These are phyloP conservation scores for Russula brevipes DNA, from an alignment of 768 basidiomycete genomes.

Conservation along the genomic window DNA sequence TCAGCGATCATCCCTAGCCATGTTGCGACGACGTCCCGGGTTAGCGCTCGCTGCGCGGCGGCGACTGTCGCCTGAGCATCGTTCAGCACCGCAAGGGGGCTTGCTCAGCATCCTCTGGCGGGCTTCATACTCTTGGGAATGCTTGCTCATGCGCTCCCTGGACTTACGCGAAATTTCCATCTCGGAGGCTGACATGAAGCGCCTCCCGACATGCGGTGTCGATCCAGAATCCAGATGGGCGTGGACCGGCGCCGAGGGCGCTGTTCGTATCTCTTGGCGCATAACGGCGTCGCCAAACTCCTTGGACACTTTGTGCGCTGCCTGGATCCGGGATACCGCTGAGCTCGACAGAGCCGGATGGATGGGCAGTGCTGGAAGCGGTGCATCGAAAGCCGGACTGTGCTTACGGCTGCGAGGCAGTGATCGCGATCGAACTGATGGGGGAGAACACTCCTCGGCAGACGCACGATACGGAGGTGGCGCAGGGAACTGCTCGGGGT, in stretches of 20 bases:
- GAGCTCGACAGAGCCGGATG: not conserved
- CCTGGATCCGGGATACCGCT: constrained; percentile 12
- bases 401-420: not conserved
- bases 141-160: not conserved
- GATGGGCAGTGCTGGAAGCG: not conserved
- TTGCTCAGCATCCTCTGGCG: constrained; percentile 4
- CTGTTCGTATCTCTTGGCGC: constrained; percentile 12
- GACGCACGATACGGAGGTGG: constrained; percentile 9
- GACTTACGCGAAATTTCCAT: not conserved
- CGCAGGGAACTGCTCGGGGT: not conserved
- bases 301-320: constrained; percentile 13
- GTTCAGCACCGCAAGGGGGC: not conserved
- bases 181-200: constrained; percentile 11
- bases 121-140: not conserved
- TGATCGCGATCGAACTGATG: not conserved
- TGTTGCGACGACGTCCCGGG: not conserved
- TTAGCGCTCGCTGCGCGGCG: not conserved
- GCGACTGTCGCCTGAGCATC: not conserved
- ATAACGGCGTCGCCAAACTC: constrained; percentile 11
- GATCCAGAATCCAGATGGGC: not conserved
- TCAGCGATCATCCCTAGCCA: not conserved
- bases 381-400: not conserved
- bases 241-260: not conserved
- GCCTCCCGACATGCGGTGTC: not conserved
- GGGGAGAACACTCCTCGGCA: not conserved